A percentile compares a stretch with the other conserved stretches of the same genome.
These are phyloP conservation scores for Sphaerostilbella broomeana DNA, from an alignment of 2,329 filamentous ascomycete species.

Conservation along the genomic window DNA sequence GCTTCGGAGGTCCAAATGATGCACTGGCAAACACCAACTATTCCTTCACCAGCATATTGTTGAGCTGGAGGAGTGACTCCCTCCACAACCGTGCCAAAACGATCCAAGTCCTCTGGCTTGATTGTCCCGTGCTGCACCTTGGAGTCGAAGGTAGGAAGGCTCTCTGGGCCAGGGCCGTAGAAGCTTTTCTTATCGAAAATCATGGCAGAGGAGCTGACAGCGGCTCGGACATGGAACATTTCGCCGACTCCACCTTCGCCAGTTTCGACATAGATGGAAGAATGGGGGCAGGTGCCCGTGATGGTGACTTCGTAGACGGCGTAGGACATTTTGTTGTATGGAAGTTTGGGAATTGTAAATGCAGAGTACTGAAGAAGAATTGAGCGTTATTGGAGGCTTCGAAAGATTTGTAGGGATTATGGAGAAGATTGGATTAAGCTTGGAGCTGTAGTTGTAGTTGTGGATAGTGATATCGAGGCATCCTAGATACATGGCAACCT, in stretches of 20 bases:
- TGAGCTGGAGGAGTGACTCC: neutral
- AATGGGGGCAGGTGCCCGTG: neutral
- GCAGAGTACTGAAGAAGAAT: neutral
- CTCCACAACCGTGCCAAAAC: neutral
- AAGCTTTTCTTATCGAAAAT: constrained; percentile 6
- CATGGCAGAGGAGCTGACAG: neutral
- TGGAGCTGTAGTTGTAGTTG: too few species aligned
- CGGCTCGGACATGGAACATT: constrained; percentile 6
- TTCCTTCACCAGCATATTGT: constrained; percentile 2
- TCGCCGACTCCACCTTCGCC: neutral
- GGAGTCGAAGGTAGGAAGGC: constrained; percentile 3
- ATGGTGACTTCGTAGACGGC: constrained; percentile 5
- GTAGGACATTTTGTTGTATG: neutral
- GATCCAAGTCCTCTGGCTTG: neutral
- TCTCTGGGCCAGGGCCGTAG: neutral
- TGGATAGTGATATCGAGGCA: too few species aligned
- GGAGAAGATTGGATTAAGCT: too few species aligned
- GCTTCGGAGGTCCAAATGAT: neutral
- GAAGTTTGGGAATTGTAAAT: neutral
- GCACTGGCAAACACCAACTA: constrained; percentile 2
- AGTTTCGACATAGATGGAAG: constrained; percentile 2
- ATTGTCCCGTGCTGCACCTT: neutral
- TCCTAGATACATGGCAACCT: too few species aligned
- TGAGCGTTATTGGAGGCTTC: neutral
- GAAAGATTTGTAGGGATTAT: too few species aligned